These are phyloP conservation scores for Fusarium buxicola DNA, from an alignment of 2,329 filamentous ascomycete species.

Conservation along the genomic window DNA sequence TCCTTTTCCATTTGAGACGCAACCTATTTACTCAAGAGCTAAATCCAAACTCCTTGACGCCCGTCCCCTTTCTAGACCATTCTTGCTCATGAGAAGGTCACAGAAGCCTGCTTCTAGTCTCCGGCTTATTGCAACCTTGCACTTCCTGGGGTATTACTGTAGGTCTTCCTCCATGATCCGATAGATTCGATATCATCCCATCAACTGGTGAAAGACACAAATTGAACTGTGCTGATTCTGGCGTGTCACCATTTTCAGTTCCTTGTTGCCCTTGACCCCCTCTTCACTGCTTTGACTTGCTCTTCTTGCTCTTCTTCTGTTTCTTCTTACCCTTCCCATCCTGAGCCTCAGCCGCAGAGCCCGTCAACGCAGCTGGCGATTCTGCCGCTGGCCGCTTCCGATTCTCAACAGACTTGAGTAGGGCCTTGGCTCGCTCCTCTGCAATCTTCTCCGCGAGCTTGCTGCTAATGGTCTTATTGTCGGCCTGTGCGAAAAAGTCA, in stretches of 20 bases:
- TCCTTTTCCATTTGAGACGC: background rate
- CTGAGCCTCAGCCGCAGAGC: conserved; percentile 28
- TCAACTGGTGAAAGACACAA: background rate
- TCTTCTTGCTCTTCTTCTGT: conserved; percentile 51
- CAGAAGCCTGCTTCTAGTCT: background rate
- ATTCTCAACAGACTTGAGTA: conserved; percentile 60
- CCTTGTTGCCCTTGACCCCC: background rate
- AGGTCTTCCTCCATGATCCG: background rate
- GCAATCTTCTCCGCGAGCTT: conserved; percentile 68
- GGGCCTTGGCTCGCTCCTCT: conserved; percentile 65
- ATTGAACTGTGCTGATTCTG: background rate
- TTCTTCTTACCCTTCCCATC: conserved; percentile 48
- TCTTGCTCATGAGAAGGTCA: background rate
- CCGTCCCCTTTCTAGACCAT: conserved; percentile 28
- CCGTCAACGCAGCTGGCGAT: conserved; percentile 41
- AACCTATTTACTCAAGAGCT: conserved; percentile 5
- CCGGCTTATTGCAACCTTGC: background rate
- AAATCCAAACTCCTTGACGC: conserved; percentile 20
- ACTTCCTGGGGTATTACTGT: conserved; percentile 26
- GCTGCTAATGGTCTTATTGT: conserved; percentile 63
- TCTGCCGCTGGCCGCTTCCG: conserved; percentile 57
- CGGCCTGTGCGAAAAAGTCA: conserved; percentile 52
- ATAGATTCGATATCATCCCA: background rate
- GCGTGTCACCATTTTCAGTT: background rate
- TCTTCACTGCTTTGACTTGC: conserved; percentile 45